Evolutionary conservation across 345 rosid genomes (phyloP), one percentile per base, ranked within the genome.

Genomic region (Hypericum perforatum): DNA sequence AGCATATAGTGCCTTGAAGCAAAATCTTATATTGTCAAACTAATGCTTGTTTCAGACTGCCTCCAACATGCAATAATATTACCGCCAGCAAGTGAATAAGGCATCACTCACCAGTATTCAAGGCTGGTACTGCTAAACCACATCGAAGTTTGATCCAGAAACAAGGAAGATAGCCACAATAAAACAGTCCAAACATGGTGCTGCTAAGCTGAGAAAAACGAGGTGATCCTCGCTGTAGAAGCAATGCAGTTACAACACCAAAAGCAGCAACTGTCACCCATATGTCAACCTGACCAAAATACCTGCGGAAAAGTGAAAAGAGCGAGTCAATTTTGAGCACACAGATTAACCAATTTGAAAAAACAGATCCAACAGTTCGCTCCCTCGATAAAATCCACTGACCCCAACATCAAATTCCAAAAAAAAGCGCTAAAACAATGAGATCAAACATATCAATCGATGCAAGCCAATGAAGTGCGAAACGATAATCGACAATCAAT

Each of bases 61-160:
- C 15, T 49, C 9, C 7, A 22, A 22, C 16, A 39, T 9, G 7
- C 42, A 47, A 44, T 56, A 50, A 39, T 7, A 53, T 22, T 13
- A 52, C 9, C 43, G 8, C 56, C 11, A 37, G 15, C 36, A 59
- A 6, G 43, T 54, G 60, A 44, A 53, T 16, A 11, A 49, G 39
- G 64, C 44, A 37, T 43, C 53, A 51, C 94, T 84, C 73, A 76
- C 95, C 71, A 49, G 91, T 78, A 73, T 91, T 79, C 49, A 84
- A 71, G 0, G 94, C 85, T 48, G 96, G 91, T 52, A 72, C 91
- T 52, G 94, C 78, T 64, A 90, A 63, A 61, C 89, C 82, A 67
- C 89, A 89, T 37, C 94, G 81, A 60, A 90, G 94, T 80, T 86
- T 90, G 47, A 84, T 76, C 95, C 97, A 90, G 46, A 90, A 90